Evolutionary conservation across 129 eudicot genomes (phyloP).

Genomic region (Escallonia herrerae): DNA sequence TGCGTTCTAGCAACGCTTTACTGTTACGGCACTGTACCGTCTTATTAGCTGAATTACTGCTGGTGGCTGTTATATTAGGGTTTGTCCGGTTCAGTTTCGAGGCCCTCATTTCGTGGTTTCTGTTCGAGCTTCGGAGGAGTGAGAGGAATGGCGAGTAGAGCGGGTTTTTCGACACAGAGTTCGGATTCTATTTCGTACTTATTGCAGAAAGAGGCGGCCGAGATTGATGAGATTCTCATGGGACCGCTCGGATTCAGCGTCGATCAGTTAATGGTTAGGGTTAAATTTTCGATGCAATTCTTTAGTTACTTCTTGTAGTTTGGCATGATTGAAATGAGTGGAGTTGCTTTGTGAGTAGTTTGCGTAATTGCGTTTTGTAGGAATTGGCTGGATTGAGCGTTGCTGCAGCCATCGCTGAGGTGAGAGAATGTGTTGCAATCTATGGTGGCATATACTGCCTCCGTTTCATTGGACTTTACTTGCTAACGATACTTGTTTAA

Average conservation of each 20-base stretch:
- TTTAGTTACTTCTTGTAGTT: not conserved
- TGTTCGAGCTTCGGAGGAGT: constrained; percentile 25
- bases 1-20: too few relatives aligned
- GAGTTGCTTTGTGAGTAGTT: not conserved
- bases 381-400: constrained; percentile 99
- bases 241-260: constrained; percentile 97
- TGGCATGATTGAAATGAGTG: not conserved
- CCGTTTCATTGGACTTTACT: too few relatives aligned
- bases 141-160: constrained; percentile 26
- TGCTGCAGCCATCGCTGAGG: constrained; percentile 90
- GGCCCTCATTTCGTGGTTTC: constrained; percentile 26
- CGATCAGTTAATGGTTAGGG: constrained; percentile 83
- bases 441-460: not conserved
- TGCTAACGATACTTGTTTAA: too few relatives aligned
- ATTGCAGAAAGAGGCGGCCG: constrained; percentile 79
- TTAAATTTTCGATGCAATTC: not conserved
- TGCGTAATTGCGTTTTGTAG: constrained; percentile 32
- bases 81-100: constrained; percentile 30
- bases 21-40: too few relatives aligned
- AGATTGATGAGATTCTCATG: constrained; percentile 87
- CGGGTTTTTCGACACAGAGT: constrained; percentile 33
- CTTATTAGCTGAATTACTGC: too few relatives aligned
- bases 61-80: constrained; percentile 28
- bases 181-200: constrained; percentile 55
- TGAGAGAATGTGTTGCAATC: constrained; percentile 13